These are phyloP conservation scores for Brachypodium distachyon DNA, from an alignment of 202 grass and related monocot species.

Conservation along the genomic window DNA sequence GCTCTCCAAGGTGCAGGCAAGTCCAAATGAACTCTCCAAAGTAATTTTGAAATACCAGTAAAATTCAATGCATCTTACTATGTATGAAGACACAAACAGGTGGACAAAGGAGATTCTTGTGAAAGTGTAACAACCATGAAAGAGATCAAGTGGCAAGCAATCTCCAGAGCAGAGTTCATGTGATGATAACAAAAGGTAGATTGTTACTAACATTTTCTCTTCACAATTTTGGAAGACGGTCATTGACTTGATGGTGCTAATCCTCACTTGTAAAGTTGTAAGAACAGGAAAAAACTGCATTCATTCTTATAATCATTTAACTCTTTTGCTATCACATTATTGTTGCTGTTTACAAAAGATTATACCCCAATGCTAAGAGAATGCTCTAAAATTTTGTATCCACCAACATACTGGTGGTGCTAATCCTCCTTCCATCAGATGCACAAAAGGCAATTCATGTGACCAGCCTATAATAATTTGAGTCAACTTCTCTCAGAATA, in stretches of 20 bases:
- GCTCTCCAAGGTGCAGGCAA: neutral
- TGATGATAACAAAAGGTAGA: neutral
- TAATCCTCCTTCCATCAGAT: neutral
- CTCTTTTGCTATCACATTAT: neutral
- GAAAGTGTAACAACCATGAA: neutral
- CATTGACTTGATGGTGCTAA: neutral
- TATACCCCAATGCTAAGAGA: neutral
- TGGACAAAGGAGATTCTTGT: neutral
- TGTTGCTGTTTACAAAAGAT: neutral
- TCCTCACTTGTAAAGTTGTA: neutral
- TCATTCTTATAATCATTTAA: neutral
- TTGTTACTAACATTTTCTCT: neutral
- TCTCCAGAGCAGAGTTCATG: neutral
- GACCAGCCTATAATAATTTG: neutral
- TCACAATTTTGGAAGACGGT: neutral
- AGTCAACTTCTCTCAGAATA: slow-evolving; percentile 14
- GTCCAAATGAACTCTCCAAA: neutral
- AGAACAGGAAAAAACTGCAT: neutral
- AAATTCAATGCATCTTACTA: neutral
- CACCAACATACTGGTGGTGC: slow-evolving; percentile 12
- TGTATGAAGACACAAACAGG: too few species aligned
- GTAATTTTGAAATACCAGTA: neutral
- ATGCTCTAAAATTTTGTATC: slow-evolving; percentile 1
- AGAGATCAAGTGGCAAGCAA: neutral
- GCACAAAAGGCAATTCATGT: neutral